Percentiles rank a stretch among this genome's conserved stretches.
phyloP scores from a whole-genome alignment of 371 early-diverging fungal species.

The Lichtheimia corymbifera region DNA sequence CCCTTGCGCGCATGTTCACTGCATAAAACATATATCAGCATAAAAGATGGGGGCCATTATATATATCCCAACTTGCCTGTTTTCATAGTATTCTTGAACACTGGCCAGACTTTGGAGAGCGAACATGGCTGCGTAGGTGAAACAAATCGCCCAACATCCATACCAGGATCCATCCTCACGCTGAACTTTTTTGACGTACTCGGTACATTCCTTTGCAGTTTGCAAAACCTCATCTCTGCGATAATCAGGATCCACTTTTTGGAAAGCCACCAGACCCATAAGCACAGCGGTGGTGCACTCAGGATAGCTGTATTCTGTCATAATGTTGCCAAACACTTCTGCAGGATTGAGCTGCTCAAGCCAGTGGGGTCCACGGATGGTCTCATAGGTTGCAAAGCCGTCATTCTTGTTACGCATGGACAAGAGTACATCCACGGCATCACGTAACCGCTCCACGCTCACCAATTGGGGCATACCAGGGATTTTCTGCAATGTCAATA shows the following conservation, averaged over 20 bases:
- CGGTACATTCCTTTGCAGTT: conserved; percentile 62
- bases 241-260: conserved; percentile 78
- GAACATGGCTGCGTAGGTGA: conserved; percentile 97
- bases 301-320: conserved; percentile 96
- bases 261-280: conserved; percentile 81
- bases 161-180: conserved; percentile 91
- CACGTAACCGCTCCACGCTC: conserved; percentile 66
- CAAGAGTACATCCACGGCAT: conserved; percentile 89
- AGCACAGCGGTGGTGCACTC: conserved; percentile 96
- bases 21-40: background rate
- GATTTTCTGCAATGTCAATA: conserved; percentile 72
- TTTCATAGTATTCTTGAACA: conserved; percentile 82
- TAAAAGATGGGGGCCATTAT: no score
- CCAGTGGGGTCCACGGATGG: conserved; percentile 74
- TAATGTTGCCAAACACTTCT: conserved; percentile 95
- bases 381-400: conserved; percentile 93
- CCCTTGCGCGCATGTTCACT: conserved; percentile 45
- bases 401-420: conserved; percentile 90
- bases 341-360: conserved; percentile 92
- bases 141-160: conserved; percentile 97
- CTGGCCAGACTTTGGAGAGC: conserved; percentile 86
- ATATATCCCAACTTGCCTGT: conserved; percentile 46
- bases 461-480: conserved; percentile 44
- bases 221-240: conserved; percentile 80
- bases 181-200: conserved; percentile 77